These are phyloP conservation scores for Botrytis hyacinthi DNA, from an alignment of 2,329 filamentous ascomycete species.

Conservation along the genomic window DNA sequence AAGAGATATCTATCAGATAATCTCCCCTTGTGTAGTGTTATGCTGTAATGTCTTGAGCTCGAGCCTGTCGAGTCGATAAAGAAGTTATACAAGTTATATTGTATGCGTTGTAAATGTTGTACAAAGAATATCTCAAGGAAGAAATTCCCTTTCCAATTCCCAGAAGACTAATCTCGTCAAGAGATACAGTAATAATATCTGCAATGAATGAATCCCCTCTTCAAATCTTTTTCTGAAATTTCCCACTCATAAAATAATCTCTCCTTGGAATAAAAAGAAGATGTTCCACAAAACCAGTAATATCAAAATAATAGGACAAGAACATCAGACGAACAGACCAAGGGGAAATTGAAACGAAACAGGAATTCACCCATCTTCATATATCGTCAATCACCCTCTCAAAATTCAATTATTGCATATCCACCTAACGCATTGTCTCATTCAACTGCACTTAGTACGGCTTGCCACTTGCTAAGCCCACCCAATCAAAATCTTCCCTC, in stretches of 20 bases:
- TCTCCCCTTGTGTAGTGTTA: not conserved
- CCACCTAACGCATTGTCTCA: not conserved
- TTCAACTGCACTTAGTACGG: not conserved
- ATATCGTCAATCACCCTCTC: not conserved
- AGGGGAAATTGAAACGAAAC: constrained; percentile 18
- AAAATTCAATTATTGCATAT: not conserved
- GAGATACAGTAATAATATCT: not conserved
- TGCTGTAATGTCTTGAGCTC: not conserved
- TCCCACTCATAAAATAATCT: not conserved
- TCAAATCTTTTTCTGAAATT: not conserved
- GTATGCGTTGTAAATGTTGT: not conserved
- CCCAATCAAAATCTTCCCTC: not conserved
- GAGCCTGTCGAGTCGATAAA: not conserved
- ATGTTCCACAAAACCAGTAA: not conserved
- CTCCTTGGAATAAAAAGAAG: not conserved
- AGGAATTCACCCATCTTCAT: not conserved
- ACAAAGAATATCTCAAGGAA: not conserved
- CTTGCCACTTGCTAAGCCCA: constrained; percentile 3
- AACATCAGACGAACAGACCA: constrained; percentile 4
- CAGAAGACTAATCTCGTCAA: not conserved
- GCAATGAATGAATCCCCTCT: not conserved
- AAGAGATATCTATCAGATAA: not conserved
- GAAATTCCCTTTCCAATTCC: not conserved
- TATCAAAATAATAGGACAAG: not conserved
- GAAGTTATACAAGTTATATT: not conserved